Percentiles rank a stretch among this genome's conserved stretches.
Evolutionary conservation across 306 rosid genomes (phyloP).

Genomic region (Oemleria cerasiformis): DNA sequence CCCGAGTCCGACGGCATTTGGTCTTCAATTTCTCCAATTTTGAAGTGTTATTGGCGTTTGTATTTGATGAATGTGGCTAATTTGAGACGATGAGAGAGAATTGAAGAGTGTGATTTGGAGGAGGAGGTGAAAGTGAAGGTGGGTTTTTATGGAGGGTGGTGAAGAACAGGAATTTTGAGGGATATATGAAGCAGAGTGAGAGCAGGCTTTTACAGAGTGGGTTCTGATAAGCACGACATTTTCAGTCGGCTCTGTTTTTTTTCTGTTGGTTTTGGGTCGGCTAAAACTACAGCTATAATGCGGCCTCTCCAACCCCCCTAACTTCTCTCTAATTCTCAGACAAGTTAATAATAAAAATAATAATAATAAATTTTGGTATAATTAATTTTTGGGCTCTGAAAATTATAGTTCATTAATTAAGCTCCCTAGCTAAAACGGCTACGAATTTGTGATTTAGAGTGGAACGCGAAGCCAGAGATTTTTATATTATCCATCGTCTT

Average conservation of each 20-base stretch:
- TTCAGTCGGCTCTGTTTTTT: slow-evolving; percentile 25
- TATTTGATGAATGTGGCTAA: neutral
- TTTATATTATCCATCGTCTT: too few species aligned
- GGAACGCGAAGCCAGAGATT: too few species aligned
- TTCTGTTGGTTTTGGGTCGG: slow-evolving; percentile 15
- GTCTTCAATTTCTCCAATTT: neutral
- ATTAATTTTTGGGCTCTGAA: neutral
- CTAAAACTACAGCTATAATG: slow-evolving; percentile 22
- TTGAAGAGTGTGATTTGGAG: neutral
- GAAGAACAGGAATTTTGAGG: slow-evolving; percentile 50
- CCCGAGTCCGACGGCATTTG: slow-evolving; percentile 65
- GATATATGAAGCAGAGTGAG: slow-evolving; percentile 54
- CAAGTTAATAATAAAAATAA: neutral
- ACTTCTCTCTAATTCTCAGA: neutral
- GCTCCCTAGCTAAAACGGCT: too few species aligned
- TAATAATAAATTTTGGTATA: neutral
- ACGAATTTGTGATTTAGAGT: too few species aligned
- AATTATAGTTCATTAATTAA: neutral
- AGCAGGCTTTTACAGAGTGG: slow-evolving; percentile 59
- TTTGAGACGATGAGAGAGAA: neutral
- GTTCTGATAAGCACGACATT: slow-evolving; percentile 73
- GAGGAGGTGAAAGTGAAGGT: neutral
- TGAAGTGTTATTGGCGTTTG: neutral
- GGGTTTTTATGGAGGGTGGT: slow-evolving; percentile 41
- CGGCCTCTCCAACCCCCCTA: neutral